Evolutionary conservation across 2,329 filamentous ascomycete genomes (phyloP), one percentile per base, ranked within the genome.

Genomic region (Alternaria viburni): DNA sequence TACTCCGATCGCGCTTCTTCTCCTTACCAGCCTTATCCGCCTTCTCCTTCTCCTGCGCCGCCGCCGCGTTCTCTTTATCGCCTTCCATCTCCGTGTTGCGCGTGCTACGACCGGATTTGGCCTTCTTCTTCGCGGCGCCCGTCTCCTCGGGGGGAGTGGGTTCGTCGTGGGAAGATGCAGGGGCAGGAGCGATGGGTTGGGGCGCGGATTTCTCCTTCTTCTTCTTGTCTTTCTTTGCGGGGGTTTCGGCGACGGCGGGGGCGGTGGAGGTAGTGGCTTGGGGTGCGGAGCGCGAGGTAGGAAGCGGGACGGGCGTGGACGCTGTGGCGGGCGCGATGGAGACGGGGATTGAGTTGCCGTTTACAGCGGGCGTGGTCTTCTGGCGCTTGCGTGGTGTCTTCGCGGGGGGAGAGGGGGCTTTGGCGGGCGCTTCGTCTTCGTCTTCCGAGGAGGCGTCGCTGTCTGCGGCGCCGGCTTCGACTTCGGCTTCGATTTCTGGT

Each of bases 401-500:
- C 63, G 73, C 69, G 19, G 77, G 73, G 9, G 79, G 78, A 13
- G 79, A 77, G 60, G 77, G 62, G 57, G 78, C 70, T 71, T 80
- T 75, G 61, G 69, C 77, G 4, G 78, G 70, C 9, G 70, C 66
- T 32, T 76, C 72, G 5, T 79, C 78, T 17, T 77, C 76, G 19
- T 77, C 77, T 19, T 74, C 72, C 6, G 69, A 74, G 2, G 70
- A 73, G 1, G 82, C 81, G 56, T 86, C 84, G 9, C 81, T 79
- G 30, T 82, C 80, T 54, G 82, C 64, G 13, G 67, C 71, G 8
- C 69, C 75, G 8, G 58, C 74, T 46, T 78, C 77, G 15, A 58
- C 74, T 46, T 78, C 77, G 12, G 67, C 74, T 81, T 81, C 74
- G n/a, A 67, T 60, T 23, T 73, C 71, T 32, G 56, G 61, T 21